Percentiles rank a stretch among this genome's conserved stretches.
Evolutionary conservation across 23 red algal species (phyloP).

Genomic region (Porphyridium purpureum): DNA sequence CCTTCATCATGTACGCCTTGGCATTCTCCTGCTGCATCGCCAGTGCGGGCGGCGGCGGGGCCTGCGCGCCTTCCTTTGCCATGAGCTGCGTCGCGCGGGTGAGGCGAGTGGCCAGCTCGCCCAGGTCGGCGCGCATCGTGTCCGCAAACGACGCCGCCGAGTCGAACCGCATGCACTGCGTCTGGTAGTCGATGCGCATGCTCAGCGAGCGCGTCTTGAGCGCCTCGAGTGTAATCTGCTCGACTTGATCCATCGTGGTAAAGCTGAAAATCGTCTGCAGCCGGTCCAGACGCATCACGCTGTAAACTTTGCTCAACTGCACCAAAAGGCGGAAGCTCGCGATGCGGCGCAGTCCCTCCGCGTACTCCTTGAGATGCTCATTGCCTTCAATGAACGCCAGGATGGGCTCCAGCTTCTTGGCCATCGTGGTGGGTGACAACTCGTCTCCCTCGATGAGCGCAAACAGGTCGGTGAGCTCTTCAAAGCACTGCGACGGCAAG

Average conservation of each 20-base stretch:
- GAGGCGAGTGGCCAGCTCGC: constrained; percentile 31
- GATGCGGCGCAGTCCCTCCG: constrained; percentile 45
- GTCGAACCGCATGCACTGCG: constrained; percentile 53
- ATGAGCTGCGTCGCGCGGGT: constrained; percentile 37
- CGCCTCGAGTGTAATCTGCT: constrained; percentile 55
- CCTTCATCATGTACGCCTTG: constrained; percentile 21
- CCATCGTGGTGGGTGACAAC: constrained; percentile 32
- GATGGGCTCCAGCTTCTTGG: constrained; percentile 46
- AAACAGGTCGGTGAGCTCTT: constrained; percentile 32
- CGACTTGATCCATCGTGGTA: constrained; percentile 50
- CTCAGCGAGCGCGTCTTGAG: constrained; percentile 64
- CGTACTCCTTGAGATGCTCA: constrained; percentile 36
- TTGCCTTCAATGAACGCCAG: constrained; percentile 45
- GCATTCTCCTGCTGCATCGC: constrained; percentile 28
- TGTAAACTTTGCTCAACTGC: constrained; percentile 64
- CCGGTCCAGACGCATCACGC: constrained; percentile 51
- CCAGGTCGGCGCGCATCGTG: constrained; percentile 46
- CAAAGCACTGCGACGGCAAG: constrained; percentile 21
- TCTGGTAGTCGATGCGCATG: constrained; percentile 78
- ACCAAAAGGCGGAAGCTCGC: constrained; percentile 59
- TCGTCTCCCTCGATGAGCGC: constrained; percentile 61
- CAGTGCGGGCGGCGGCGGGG: constrained; percentile 20
- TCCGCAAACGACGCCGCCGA: constrained; percentile 50
- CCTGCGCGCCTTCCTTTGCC: constrained; percentile 13
- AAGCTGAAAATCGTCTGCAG: constrained; percentile 55